Evolutionary conservation across 2,329 filamentous ascomycete species (phyloP), one percentile per base, ranked within the genome.

Genomic region (Fragosphaeria purpurea): DNA sequence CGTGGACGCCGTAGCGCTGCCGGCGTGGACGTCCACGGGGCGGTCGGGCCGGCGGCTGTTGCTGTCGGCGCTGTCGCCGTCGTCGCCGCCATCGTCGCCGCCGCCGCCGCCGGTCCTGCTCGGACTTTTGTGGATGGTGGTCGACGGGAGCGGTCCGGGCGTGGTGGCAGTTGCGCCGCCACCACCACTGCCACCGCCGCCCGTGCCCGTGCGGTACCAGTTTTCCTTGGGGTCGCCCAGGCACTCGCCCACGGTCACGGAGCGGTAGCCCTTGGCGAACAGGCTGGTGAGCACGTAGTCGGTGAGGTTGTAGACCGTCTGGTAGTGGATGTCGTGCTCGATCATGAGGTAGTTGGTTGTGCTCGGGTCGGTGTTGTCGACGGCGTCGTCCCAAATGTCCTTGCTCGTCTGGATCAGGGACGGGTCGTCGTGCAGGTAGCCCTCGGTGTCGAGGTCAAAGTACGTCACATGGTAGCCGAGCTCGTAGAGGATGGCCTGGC

Each of bases 181-280:
- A 31, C 47, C 41, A n/a, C 37, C 30, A 6, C 35, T 39, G 6
- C 35, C 30, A 6, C 47, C 44, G 11, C 43, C 22, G n/a, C 39
- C 40, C 4, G 44, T 40, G 1, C 48, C 48, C 11, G 35, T 41
- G 38, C 76, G 73, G 60, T 80, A 80, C 77, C 76, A 80, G 58
- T 72, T 69, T 46, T 64, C 65, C 4, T 58, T 55, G 12, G 74
- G 64, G 55, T 80, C 75, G 12, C 72, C 73, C 11, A 80, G 65
- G 57, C 77, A 80, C 56, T 78, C 68, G 4, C 76, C 77, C 5
- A 79, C 72, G 4, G 76, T 76, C 38, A 79, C 76, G 49, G 69
- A 69, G 43, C 59, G 58, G 53, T 68, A 71, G 1, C 74, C 74
- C 37, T 68, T 63, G 5, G 57, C 56, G 46, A 66, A 64, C 10